Evolutionary conservation across 495 filamentous ascomycete genomes (phyloP).

Genomic region (Chaetomium cochliodes): DNA sequence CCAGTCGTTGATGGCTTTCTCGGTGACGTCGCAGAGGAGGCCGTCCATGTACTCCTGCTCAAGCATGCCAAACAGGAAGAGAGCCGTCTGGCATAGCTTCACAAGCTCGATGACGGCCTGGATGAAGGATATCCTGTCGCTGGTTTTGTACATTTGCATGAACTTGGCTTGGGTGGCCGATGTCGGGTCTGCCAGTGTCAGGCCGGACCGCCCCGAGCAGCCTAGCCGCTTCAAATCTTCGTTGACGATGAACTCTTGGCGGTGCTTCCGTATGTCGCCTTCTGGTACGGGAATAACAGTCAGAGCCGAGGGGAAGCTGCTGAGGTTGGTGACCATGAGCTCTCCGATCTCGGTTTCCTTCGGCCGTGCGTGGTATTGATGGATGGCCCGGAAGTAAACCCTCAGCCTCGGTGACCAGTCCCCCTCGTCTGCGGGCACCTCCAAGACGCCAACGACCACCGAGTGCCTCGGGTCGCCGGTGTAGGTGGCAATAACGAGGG

Average conservation of each 20-base stretch:
- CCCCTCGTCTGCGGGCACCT: constrained; percentile 76
- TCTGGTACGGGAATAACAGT: constrained; percentile 86
- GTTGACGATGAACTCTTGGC: constrained; percentile 88
- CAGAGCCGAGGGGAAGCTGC: constrained; percentile 81
- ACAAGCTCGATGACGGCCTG: constrained; percentile 83
- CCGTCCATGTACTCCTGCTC: constrained; percentile 90
- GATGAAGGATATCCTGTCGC: constrained; percentile 73
- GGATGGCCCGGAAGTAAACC: constrained; percentile 83
- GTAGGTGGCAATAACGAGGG: constrained; percentile 89
- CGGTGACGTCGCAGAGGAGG: constrained; percentile 87
- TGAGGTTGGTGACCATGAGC: constrained; percentile 91
- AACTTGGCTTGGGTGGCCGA: constrained; percentile 88
- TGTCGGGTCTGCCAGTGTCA: constrained; percentile 73
- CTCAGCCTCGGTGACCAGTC: constrained; percentile 75
- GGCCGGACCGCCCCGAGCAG: constrained; percentile 83
- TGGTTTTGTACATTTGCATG: constrained; percentile 81
- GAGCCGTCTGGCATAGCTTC: constrained; percentile 85
- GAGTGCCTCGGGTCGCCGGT: constrained; percentile 81
- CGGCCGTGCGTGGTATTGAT: constrained; percentile 75
- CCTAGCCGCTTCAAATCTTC: constrained; percentile 90
- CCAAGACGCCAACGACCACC: constrained; percentile 76
- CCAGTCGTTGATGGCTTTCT: constrained; percentile 89
- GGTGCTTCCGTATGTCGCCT: constrained; percentile 77
- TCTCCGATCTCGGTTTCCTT: constrained; percentile 81
- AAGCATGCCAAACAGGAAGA: constrained; percentile 84